These are phyloP conservation scores for Saccharomycopsis crataegensis DNA, from an alignment of 1,139 yeast species.

Conservation along the genomic window DNA sequence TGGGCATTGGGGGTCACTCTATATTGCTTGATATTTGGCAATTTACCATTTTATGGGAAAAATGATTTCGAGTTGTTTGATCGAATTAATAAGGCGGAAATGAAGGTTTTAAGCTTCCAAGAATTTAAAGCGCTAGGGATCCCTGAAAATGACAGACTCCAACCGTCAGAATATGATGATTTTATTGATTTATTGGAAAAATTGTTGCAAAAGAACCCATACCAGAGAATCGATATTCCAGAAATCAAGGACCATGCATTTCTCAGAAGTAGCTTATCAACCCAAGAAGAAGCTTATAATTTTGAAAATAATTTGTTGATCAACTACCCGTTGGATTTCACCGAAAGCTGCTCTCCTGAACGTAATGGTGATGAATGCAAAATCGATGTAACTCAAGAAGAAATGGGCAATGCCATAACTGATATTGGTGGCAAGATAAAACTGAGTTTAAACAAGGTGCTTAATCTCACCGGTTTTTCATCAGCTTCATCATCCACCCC, in stretches of 20 bases:
- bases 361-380: constrained; percentile 25
- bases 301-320: constrained; percentile 15
- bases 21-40: constrained; percentile 82
- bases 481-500: constrained; percentile 20
- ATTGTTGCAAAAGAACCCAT: constrained; percentile 67
- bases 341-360: not conserved
- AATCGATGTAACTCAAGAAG: constrained; percentile 60
- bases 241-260: constrained; percentile 81
- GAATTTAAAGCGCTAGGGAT: constrained; percentile 29
- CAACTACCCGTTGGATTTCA: not conserved
- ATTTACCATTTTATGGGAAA: constrained; percentile 84
- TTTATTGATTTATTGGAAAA: constrained; percentile 62
- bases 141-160: constrained; percentile 23
- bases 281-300: constrained; percentile 28
- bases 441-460: constrained; percentile 52
- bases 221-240: constrained; percentile 56
- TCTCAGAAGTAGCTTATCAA: constrained; percentile 52
- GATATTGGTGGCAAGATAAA: constrained; percentile 68
- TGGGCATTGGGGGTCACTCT: constrained; percentile 97
- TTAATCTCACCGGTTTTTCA: constrained; percentile 35
- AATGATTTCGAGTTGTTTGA: constrained; percentile 82
- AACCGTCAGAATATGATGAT: constrained; percentile 40
- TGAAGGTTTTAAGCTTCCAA: constrained; percentile 53
- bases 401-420: constrained; percentile 67
- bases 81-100: constrained; percentile 60